These are phyloP conservation scores for Myxozyma udenii DNA, from an alignment of 805 yeast genomes.

Conservation along the genomic window DNA sequence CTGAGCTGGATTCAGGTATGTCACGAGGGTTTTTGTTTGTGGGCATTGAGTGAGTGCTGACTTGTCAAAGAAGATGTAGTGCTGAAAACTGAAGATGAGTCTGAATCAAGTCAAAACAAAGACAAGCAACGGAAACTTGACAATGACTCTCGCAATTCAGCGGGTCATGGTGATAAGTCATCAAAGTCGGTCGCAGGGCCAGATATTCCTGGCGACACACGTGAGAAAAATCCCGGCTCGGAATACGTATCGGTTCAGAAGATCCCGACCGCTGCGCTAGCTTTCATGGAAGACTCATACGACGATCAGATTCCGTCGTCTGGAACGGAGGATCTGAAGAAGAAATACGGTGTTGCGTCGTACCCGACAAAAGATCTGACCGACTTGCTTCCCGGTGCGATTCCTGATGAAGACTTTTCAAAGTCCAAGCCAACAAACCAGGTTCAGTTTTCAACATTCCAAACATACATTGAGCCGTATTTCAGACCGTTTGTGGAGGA, in stretches of 20 bases:
- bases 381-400: constrained; percentile 77
- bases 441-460: constrained; percentile 85
- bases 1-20: neutral
- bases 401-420: constrained; percentile 84
- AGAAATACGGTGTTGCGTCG: constrained; percentile 83
- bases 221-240: constrained; percentile 22
- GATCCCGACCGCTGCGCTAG: constrained; percentile 26
- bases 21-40: neutral
- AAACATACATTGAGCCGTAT: constrained; percentile 78
- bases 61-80: too few relatives aligned
- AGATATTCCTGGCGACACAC: neutral
- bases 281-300: constrained; percentile 12
- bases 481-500: constrained; percentile 76
- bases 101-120: neutral
- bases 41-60: too few relatives aligned
- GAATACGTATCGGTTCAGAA: constrained; percentile 28
- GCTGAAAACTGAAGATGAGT: neutral
- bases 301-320: constrained; percentile 47
- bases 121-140: neutral
- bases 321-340: constrained; percentile 71
- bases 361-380: constrained; percentile 77
- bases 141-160: neutral
- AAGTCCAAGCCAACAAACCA: constrained; percentile 82
- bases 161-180: neutral
- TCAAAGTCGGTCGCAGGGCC: neutral